Percentiles rank a stretch among this genome's conserved stretches.
These are phyloP conservation scores for Solanum infundibuliforme DNA, from an alignment of 257 asterid genomes.

Conservation along the genomic window DNA sequence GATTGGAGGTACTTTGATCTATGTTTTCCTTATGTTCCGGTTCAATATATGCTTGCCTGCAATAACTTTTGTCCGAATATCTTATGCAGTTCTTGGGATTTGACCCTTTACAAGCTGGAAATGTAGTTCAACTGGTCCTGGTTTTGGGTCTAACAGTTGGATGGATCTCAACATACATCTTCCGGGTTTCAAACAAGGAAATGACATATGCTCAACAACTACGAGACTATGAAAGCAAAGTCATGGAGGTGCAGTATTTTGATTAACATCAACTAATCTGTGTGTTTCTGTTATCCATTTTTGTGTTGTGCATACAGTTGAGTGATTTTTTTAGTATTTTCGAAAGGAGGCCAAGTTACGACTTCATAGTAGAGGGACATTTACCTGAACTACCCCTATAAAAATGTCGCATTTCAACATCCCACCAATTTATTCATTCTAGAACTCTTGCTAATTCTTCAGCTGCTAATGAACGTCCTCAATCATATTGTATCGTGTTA, in stretches of 20 bases:
- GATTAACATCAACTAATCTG: not conserved
- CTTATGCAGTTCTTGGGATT: conserved; percentile 67
- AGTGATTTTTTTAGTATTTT: not conserved
- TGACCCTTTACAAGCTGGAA: conserved; percentile 88
- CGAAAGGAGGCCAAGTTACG: not conserved
- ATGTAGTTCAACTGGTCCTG: conserved; percentile 81
- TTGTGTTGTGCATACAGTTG: not conserved
- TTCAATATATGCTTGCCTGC: not conserved
- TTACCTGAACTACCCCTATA: not conserved
- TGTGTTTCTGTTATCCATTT: not conserved
- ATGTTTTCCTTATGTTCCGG: not conserved
- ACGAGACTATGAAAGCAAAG: conserved; percentile 90
- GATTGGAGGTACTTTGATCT: conserved; percentile 60
- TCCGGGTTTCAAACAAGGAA: conserved; percentile 91
- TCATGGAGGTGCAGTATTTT: conserved; percentile 60
- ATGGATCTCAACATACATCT: conserved; percentile 91
- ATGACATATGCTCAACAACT: conserved; percentile 94
- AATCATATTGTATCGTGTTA: not conserved
- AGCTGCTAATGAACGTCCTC: not conserved
- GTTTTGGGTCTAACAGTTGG: conserved; percentile 88
- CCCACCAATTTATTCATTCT: no score
- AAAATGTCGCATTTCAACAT: not conserved
- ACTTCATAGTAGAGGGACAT: not conserved
- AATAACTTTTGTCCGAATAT: conserved; percentile 6
- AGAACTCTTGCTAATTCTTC: not conserved